A percentile compares a stretch with the other conserved stretches of the same genome.
These are phyloP conservation scores for Plasmodium coatneyi DNA, from an alignment of 169 alveolate genomes.

Conservation along the genomic window DNA sequence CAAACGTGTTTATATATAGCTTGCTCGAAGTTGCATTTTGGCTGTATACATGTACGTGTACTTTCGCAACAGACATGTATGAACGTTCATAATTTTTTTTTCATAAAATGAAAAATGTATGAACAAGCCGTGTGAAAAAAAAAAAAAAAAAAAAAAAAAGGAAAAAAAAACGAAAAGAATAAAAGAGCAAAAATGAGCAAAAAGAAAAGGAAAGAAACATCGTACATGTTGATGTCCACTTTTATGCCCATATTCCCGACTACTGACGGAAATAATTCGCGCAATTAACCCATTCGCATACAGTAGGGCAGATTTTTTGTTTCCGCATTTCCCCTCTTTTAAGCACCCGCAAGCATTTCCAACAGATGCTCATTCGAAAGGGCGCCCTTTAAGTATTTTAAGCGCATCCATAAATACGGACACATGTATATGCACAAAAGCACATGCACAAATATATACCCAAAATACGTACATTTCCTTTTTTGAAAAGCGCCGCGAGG, in stretches of 20 bases:
- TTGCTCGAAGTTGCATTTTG: background rate
- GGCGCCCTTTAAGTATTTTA: background rate
- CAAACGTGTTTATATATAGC: background rate
- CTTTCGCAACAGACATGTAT: constrained; percentile 2
- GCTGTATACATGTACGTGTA: background rate
- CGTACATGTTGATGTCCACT: constrained; percentile 7
- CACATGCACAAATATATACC: background rate
- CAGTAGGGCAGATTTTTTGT: background rate
- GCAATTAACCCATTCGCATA: background rate
- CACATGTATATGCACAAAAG: background rate
- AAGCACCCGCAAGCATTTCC: background rate
- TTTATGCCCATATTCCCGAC: background rate
- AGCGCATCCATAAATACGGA: background rate
- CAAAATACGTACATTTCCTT: background rate
- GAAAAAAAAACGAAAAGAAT: background rate
- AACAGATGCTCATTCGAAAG: background rate
- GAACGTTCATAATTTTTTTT: background rate
- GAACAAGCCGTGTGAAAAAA: constrained; percentile 14
- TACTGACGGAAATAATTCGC: background rate
- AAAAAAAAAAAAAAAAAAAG: background rate
- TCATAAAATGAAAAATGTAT: background rate
- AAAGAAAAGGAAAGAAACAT: background rate
- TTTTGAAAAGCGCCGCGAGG: background rate
- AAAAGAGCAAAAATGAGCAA: background rate
- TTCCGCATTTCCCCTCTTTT: background rate